Evolutionary conservation across 2,329 filamentous ascomycete species (phyloP), one percentile per base, ranked within the genome.

Genomic region (Cladosporium austrohemisphaericum): DNA sequence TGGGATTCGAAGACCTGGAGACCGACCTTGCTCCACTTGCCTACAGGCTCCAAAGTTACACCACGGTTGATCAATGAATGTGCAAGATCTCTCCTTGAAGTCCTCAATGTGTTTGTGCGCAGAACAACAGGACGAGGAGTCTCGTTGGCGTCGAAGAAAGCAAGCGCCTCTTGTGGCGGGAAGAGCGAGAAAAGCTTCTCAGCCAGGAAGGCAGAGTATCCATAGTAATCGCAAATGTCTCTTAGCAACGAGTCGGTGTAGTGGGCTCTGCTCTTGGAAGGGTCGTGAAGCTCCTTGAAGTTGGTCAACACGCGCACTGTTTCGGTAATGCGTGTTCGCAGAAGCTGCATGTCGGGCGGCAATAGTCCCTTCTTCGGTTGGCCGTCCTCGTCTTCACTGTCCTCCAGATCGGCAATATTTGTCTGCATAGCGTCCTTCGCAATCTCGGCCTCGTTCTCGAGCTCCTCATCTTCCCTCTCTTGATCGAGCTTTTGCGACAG

Each of bases 81-180:
- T 8, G 93, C 93, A 14, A 98, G 84, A 55, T 95, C 91, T 58
- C 83, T 73, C 57, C 83, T 75, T 61, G 84, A 81, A 13, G 83
- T 85, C 60, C 89, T 86, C 52, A 98, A 80, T 7, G 92, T 98
- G 71, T 98, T 98, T 55, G 93, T 97, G 64, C 93, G 85, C 66
- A 98, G 94, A 57, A 98, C 93, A 51, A 98, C 84, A 3, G 93
- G 93, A 44, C 93, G 83, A 11, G 90, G 83, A 22, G 88, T 90
- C 73, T 98, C 93, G 82, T 98, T 98, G 61, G 92, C 92, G 73
- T 98, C 93, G 73, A 98, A 97, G 72, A 98, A 98, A 48, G 91
- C 91, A 60, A 97, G 94, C 0, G 93, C 93, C 73, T 98, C 93
- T 60, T 86, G 84, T 0, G 93, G 88, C 1, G 90, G 83, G 72